A percentile compares a stretch with the other conserved stretches of the same genome.
phyloP scores from a whole-genome alignment of 2,329 filamentous ascomycete genomes.

The Exophiala oligosperma region DNA sequence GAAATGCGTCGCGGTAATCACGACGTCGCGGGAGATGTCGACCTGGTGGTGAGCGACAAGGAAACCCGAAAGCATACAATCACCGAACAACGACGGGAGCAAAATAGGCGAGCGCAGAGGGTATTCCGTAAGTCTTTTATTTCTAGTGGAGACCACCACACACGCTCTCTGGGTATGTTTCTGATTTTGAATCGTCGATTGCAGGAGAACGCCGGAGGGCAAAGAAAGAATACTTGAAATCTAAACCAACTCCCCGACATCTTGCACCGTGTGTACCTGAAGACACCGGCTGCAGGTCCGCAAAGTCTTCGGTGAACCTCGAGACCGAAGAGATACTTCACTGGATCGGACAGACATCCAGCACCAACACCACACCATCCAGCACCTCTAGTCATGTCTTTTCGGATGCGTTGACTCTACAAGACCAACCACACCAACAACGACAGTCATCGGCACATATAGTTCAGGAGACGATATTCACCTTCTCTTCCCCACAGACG shows the following conservation, averaged over 20 bases:
- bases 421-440: neutral
- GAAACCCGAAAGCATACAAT: neutral
- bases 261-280: neutral
- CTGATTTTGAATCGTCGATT: neutral
- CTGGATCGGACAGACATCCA: neutral
- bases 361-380: neutral
- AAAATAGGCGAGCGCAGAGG: constrained; percentile 13
- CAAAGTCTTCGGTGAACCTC: neutral
- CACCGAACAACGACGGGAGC: constrained; percentile 6
- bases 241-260: neutral
- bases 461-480: neutral
- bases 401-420: neutral
- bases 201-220: constrained; percentile 8
- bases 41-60: neutral
- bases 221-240: neutral
- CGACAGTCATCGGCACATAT: neutral
- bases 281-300: neutral
- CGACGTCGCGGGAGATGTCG: too few species aligned
- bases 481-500: constrained; percentile 9
- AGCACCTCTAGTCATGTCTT: neutral
- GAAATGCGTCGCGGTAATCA: too few species aligned
- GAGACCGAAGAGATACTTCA: neutral
- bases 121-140: constrained; percentile 6
- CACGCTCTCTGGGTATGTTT: too few species aligned
- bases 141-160: neutral